phyloP scores from a whole-genome alignment of 1,284 basidiomycete genomes.

The Neonothopanus nambi region DNA sequence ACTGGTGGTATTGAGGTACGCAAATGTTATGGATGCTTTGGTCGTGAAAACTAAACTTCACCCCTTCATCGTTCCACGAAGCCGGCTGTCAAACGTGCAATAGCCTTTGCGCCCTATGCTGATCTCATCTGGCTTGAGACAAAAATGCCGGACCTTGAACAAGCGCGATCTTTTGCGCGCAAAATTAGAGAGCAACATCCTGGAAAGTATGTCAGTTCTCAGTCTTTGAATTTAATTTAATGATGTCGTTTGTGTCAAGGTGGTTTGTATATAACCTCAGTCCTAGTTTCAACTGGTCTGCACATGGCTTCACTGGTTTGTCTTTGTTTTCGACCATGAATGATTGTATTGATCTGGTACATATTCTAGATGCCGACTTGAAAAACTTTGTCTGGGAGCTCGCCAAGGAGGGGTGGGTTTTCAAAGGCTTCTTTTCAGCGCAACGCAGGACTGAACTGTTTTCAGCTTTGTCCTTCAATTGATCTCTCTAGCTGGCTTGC shows the following conservation, averaged over 20 bases:
- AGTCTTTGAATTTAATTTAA: slow-evolving; percentile 1
- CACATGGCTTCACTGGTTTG: slow-evolving; percentile 76
- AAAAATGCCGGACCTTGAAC: slow-evolving; percentile 78
- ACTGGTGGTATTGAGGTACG: slow-evolving; percentile 74
- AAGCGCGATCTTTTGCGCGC: slow-evolving; percentile 79
- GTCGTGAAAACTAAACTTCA: slow-evolving; percentile 7
- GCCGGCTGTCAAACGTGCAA: slow-evolving; percentile 81
- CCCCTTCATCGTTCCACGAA: too few species aligned
- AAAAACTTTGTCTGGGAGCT: slow-evolving; percentile 92
- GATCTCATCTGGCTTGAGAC: slow-evolving; percentile 93
- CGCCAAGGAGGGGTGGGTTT: slow-evolving; percentile 78
- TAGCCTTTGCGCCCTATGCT: slow-evolving; percentile 79
- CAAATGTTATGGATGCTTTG: slow-evolving; percentile 6
- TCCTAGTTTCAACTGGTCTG: slow-evolving; percentile 92
- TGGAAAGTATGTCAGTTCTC: slow-evolving; percentile 56
- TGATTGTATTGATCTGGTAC: background rate
- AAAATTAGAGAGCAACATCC: slow-evolving; percentile 75
- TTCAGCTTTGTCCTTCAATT: slow-evolving; percentile 79
- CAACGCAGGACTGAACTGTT: slow-evolving; percentile 18
- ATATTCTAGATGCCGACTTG: slow-evolving; percentile 64
- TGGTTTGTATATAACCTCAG: slow-evolving; percentile 95
- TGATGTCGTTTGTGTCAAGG: slow-evolving; percentile 30
- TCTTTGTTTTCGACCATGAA: slow-evolving; percentile 1
- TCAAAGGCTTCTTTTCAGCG: slow-evolving; percentile 15
- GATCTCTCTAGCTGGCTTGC: slow-evolving; percentile 86